Evolutionary conservation across 2,329 filamentous ascomycete species (phyloP), one percentile per base, ranked within the genome.

Genomic region (Phialemoniopsis sp.): DNA sequence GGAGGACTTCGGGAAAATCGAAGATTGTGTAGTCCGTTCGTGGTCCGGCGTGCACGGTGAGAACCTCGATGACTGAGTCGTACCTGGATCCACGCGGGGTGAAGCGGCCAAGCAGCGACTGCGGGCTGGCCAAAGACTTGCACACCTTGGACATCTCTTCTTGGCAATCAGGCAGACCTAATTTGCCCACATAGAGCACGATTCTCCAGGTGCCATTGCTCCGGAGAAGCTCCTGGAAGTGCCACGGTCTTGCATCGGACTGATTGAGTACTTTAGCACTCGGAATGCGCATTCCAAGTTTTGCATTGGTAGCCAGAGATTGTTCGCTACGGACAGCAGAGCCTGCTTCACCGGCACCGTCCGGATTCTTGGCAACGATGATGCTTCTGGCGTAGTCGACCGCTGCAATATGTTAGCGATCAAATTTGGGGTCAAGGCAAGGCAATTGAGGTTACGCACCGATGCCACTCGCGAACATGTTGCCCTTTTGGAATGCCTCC

Each of bases 181-280:
- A n/a, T 82, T 60, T 46, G 79, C 65, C 82, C 0, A 78, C 68
- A 46, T 87, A 85, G 2, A 86, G 58, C 3, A 82, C 56, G 29
- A 83, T 52, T 10, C 78, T 64, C 54, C 76, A 82, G 3, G 70
- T 64, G 4, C 79, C 78, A 46, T 80, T 72, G 18, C 66, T 69
- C 26, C 60, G 66, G 13, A 83, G 63, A 5, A 61, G 62, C 43
- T 76, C 64, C 35, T 82, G 77, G 33, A 83, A 67, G 28, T 80
- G 71, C 68, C 72, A 79, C 0, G 78, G 73, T 3, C 74, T 64
- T 0, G 66, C 69, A 43, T 72, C 67, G 3, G 68, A 56, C 48
- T 84, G 80, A 44, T 74, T 78, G 4, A 84, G 58, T 1, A 84
- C 76, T 47, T 80, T 73, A 56, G 69, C 70, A 44, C 68, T 76